Percentiles rank a stretch among this genome's conserved stretches.
These are phyloP conservation scores for Astrocystis sublimbata DNA, from an alignment of 495 filamentous ascomycete species.

Conservation along the genomic window DNA sequence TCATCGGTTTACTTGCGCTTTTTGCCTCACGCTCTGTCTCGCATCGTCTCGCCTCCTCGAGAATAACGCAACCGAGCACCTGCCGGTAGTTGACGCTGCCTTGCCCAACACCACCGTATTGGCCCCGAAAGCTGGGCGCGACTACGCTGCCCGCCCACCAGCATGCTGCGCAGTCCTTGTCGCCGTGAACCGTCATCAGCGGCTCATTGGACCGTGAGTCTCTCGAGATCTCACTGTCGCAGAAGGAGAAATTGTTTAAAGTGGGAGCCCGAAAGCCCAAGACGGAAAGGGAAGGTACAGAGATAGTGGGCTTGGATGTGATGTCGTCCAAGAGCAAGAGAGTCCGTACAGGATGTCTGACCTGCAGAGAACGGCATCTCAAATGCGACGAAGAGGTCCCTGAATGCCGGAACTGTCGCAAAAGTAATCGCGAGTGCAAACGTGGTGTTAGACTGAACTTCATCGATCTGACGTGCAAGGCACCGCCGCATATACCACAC, in stretches of 20 bases:
- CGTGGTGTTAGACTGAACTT: conserved; percentile 90
- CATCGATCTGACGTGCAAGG: conserved; percentile 76
- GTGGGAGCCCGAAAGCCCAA: conserved; percentile 25
- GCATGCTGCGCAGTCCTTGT: conserved; percentile 36
- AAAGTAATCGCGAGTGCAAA: conserved; percentile 82
- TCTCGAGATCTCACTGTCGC: conserved; percentile 27
- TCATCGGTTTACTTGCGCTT: not conserved
- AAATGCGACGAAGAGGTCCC: conserved; percentile 79
- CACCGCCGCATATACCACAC: conserved; percentile 61
- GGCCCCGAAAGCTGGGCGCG: conserved; percentile 36
- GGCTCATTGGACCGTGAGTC: conserved; percentile 28
- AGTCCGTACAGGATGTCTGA: conserved; percentile 76
- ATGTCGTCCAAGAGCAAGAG: conserved; percentile 61
- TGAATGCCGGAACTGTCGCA: conserved; percentile 82
- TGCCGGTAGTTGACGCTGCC: conserved; percentile 37
- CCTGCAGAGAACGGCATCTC: conserved; percentile 69
- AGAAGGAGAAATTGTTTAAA: conserved; percentile 26
- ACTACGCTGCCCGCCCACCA: conserved; percentile 29
- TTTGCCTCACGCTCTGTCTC: not conserved
- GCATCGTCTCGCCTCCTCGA: conserved; percentile 14
- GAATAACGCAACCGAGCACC: conserved; percentile 25
- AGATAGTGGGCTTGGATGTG: conserved; percentile 31
- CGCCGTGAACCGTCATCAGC: conserved; percentile 35
- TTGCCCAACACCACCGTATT: conserved; percentile 32
- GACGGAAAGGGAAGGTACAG: conserved; percentile 24